A percentile compares a stretch with the other conserved stretches of the same genome.
Evolutionary conservation across 139 green algal genomes (phyloP).

Genomic region (Yamagishiella unicocca): DNA sequence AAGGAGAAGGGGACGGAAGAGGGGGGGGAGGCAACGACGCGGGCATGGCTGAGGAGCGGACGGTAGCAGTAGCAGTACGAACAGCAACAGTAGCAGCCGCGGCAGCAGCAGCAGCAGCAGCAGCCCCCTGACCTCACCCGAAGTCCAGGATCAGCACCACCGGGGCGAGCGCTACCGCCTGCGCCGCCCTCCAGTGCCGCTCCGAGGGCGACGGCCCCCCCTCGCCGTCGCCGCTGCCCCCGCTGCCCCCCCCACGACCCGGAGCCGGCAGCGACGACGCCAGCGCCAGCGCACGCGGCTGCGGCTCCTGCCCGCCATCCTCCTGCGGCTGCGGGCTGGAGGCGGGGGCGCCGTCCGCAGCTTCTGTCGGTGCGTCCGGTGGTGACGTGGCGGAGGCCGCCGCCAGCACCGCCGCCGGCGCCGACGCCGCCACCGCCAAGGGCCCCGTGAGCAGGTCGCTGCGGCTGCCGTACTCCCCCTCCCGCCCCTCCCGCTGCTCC

Average conservation of each 20-base stretch:
- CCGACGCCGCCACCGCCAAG: not conserved
- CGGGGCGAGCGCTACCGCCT: conserved; percentile 41
- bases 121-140: conserved; percentile 25
- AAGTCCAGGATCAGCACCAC: conserved; percentile 59
- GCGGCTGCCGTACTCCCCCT: not conserved
- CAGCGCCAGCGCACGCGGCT: not conserved
- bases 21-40: not conserved
- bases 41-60: not conserved
- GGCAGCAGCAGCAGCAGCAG: not conserved
- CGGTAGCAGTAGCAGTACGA: not conserved
- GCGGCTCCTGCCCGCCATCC: not conserved
- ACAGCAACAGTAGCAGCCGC: not conserved
- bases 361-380: not conserved
- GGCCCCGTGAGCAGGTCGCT: not conserved
- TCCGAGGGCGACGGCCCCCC: not conserved
- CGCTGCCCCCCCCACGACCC: not conserved
- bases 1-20: not conserved
- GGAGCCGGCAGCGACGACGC: not conserved
- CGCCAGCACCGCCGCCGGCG: not conserved
- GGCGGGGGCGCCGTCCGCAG: not conserved
- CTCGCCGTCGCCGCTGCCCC: not conserved
- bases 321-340: not conserved
- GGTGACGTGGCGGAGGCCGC: not conserved
- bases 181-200: conserved; percentile 28
- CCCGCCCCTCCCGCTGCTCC: not conserved